Percentiles rank a stretch among this genome's conserved stretches.
Conservation (phyloP, 495 filamentous ascomycete species). For the Niebla homalea region DNA sequence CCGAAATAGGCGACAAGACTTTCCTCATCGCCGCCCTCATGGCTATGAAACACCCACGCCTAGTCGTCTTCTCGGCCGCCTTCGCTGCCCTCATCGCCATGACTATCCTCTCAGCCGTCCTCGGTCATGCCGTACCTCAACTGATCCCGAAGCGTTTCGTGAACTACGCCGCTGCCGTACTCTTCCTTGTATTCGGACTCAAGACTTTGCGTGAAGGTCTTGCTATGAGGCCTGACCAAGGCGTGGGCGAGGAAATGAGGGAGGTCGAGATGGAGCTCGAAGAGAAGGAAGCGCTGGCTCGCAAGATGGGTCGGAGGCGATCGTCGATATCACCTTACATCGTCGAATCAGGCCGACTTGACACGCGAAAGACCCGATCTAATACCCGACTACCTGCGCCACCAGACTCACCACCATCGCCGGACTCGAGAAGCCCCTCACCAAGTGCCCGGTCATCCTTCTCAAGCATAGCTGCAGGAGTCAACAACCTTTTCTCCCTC, state of each 20-base stretch:
- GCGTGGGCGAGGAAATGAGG: constrained; percentile 88
- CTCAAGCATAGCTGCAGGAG: constrained; percentile 38
- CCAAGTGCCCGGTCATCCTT: constrained; percentile 28
- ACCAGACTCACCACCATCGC: constrained; percentile 37
- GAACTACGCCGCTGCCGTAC: constrained; percentile 64
- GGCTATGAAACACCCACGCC: constrained; percentile 94
- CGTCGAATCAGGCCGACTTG: constrained; percentile 35
- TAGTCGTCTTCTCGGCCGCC: constrained; percentile 90
- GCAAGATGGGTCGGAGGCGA: constrained; percentile 38
- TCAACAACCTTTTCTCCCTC: constrained; percentile 78
- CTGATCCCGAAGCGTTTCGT: constrained; percentile 82
- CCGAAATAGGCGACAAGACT: constrained; percentile 96
- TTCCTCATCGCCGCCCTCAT: constrained; percentile 95
- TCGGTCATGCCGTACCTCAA: constrained; percentile 86
- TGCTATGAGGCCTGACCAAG: constrained; percentile 75
- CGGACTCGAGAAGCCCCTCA: constrained; percentile 42
- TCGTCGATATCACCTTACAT: constrained; percentile 40
- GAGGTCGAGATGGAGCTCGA: constrained; percentile 92
- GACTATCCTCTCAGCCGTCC: constrained; percentile 92
- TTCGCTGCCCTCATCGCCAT: constrained; percentile 81
- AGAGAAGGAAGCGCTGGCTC: constrained; percentile 68
- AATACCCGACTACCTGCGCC: constrained; percentile 38
- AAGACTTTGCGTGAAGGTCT: constrained; percentile 79
- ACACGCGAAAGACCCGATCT: constrained; percentile 31
- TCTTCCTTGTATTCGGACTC: constrained; percentile 83